These are phyloP conservation scores for Rhizophagus sp. DNA, from an alignment of 192 early-diverging fungal species.

Conservation along the genomic window DNA sequence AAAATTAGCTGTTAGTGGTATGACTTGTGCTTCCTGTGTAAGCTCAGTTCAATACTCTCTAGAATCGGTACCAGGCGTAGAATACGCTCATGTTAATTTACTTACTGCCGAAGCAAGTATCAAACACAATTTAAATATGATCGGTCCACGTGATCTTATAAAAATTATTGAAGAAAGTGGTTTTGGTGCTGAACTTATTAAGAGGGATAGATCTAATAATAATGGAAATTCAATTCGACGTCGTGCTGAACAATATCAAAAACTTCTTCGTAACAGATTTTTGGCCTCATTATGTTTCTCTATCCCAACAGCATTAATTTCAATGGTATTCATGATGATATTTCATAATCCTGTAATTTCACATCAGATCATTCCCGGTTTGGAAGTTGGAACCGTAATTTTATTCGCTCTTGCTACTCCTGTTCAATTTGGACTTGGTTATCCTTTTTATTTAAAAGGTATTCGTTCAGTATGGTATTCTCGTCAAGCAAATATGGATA, in stretches of 20 bases:
- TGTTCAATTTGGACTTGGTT: slow-evolving; percentile 73
- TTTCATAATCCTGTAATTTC: slow-evolving; percentile 56
- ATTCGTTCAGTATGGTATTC: slow-evolving; percentile 62
- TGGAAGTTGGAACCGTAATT: slow-evolving; percentile 54
- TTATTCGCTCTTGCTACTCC: slow-evolving; percentile 66
- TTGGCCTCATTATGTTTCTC: slow-evolving; percentile 61
- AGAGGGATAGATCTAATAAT: slow-evolving; percentile 33
- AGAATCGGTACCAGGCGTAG: slow-evolving; percentile 43
- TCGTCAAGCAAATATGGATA: slow-evolving; percentile 78
- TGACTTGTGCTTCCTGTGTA: slow-evolving; percentile 90
- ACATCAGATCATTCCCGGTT: slow-evolving; percentile 53
- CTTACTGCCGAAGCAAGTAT: slow-evolving; percentile 52
- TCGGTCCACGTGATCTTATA: slow-evolving; percentile 67
- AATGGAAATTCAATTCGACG: slow-evolving; percentile 43
- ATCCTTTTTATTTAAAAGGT: slow-evolving; percentile 67
- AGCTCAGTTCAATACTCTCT: slow-evolving; percentile 59
- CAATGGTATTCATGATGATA: slow-evolving; percentile 76
- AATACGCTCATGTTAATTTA: slow-evolving; percentile 53
- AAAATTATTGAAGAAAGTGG: slow-evolving; percentile 61
- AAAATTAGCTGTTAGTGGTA: slow-evolving; percentile 60
- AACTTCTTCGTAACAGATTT: slow-evolving; percentile 38
- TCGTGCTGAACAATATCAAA: slow-evolving; percentile 47
- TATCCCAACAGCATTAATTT: slow-evolving; percentile 64
- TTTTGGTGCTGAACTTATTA: slow-evolving; percentile 50
- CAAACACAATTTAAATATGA: slow-evolving; percentile 47